A percentile compares a stretch with the other conserved stretches of the same genome.
Evolutionary conservation across 495 filamentous ascomycete species (phyloP).

Genomic region (Tuber borchii): DNA sequence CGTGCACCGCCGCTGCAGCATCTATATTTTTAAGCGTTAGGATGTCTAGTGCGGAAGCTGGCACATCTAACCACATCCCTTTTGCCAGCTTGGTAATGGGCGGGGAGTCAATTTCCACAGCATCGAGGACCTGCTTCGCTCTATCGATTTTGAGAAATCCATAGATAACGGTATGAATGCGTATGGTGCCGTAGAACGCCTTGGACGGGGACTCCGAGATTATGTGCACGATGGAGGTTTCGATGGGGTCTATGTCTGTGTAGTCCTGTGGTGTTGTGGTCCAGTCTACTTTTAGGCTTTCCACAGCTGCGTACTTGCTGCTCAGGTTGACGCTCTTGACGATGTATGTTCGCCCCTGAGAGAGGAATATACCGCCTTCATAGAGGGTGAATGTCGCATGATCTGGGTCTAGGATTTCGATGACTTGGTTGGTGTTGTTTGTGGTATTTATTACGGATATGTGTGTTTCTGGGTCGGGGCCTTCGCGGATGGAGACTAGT

Average conservation of each 20-base stretch:
- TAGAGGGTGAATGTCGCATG: constrained; percentile 94
- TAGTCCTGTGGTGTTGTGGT: constrained; percentile 88
- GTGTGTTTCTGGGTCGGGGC: constrained; percentile 60
- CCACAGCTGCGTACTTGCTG: constrained; percentile 50
- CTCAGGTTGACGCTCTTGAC: constrained; percentile 82
- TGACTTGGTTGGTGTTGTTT: constrained; percentile 68
- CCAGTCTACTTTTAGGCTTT: constrained; percentile 88
- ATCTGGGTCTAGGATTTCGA: constrained; percentile 94
- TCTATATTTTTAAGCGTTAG: constrained; percentile 65
- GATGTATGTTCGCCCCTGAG: constrained; percentile 86
- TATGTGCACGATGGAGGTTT: constrained; percentile 27
- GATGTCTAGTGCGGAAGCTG: constrained; percentile 68
- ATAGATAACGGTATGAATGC: constrained; percentile 77
- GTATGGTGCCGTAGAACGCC: constrained; percentile 79
- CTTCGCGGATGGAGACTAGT: constrained; percentile 83
- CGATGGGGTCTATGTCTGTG: constrained; percentile 84
- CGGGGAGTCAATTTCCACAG: constrained; percentile 86
- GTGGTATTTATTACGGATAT: constrained; percentile 91
- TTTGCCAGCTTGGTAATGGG: constrained; percentile 77
- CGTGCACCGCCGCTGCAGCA: constrained; percentile 84
- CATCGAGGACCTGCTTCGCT: constrained; percentile 75
- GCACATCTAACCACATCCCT: constrained; percentile 96
- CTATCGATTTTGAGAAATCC: constrained; percentile 95
- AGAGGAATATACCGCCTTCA: constrained; percentile 94
- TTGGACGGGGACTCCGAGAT: constrained; percentile 45